Conservation (phyloP, 1,284 basidiomycete species). For the Tilletia indica region DNA sequence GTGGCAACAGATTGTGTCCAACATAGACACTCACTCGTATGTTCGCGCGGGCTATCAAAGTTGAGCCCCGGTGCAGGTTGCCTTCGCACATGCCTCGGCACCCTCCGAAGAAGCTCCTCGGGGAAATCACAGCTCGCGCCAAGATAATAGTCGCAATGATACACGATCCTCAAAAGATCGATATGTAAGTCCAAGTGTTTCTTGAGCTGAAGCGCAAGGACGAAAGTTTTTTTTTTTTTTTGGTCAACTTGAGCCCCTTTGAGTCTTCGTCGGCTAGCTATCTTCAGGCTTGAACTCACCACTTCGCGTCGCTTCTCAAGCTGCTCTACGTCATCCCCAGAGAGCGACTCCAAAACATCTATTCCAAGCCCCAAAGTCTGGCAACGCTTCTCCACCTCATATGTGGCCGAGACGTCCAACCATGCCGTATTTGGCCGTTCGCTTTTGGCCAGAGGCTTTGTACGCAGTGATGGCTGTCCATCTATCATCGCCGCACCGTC, state of each 20-base stretch:
- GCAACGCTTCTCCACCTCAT: constrained; percentile 28
- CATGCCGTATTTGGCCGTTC: neutral
- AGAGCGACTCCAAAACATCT: constrained; percentile 22
- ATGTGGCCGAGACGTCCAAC: constrained; percentile 20
- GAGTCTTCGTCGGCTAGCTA: too few relatives aligned
- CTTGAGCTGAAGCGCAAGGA: constrained; percentile 26
- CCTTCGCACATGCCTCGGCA: constrained; percentile 37
- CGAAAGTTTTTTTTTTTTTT: neutral
- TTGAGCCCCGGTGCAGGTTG: constrained; percentile 27
- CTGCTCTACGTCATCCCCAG: constrained; percentile 27
- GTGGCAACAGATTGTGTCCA: neutral
- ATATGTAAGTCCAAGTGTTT: constrained; percentile 48
- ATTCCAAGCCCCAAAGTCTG: constrained; percentile 25
- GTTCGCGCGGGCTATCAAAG: constrained; percentile 31
- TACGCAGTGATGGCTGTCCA: too few relatives aligned
- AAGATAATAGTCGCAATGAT: constrained; percentile 53
- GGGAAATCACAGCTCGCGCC: constrained; percentile 46
- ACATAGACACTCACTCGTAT: constrained; percentile 21
- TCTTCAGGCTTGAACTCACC: neutral
- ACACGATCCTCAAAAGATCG: constrained; percentile 47
- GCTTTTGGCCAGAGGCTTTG: too few relatives aligned
- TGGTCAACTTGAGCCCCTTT: neutral
- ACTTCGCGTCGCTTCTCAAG: constrained; percentile 29
- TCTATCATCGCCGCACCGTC: too few relatives aligned
- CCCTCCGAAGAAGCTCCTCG: constrained; percentile 47